phyloP scores from a whole-genome alignment of 176 grass and related monocot genomes.

The Lolium multiflorum region DNA sequence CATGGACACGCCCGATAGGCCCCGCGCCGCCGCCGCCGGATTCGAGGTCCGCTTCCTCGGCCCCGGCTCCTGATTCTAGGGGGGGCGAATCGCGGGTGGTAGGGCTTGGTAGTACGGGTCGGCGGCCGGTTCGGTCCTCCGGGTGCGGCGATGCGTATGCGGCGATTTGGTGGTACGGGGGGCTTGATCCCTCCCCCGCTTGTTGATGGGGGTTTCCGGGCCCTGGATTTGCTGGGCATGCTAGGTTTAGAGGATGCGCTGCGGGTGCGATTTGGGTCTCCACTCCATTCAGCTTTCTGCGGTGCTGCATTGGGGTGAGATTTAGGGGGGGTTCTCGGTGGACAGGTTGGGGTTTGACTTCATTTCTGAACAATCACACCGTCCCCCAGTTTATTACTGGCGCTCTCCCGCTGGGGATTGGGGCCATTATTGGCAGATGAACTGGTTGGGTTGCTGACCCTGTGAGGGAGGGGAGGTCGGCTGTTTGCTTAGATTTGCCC shows the following conservation, averaged over 20 bases:
- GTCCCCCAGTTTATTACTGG: no score
- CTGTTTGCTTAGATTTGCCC: background rate
- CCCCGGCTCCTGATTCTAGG: background rate
- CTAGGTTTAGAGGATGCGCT: background rate
- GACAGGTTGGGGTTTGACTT: background rate
- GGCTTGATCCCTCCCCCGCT: no score
- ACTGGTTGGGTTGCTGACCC: background rate
- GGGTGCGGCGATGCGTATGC: background rate
- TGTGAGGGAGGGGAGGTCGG: no score
- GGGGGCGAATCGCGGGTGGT: background rate
- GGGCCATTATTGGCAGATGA: background rate
- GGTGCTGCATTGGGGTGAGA: background rate
- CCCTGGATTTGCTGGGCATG: background rate
- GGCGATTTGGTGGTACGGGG: constrained; percentile 30
- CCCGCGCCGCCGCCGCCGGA: constrained; percentile 38
- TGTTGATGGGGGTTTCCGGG: background rate
- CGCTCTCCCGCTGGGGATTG: background rate
- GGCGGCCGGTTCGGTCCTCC: background rate
- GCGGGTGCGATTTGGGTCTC: constrained; percentile 35
- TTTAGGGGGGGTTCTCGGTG: background rate
- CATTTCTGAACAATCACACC: background rate
- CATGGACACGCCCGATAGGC: constrained; percentile 83
- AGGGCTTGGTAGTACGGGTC: background rate
- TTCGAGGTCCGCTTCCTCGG: constrained; percentile 43
- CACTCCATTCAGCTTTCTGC: background rate